Evolutionary conservation across 495 filamentous ascomycete species (phyloP), one percentile per base, ranked within the genome.

Genomic region (Hypoxylon fragiforme): DNA sequence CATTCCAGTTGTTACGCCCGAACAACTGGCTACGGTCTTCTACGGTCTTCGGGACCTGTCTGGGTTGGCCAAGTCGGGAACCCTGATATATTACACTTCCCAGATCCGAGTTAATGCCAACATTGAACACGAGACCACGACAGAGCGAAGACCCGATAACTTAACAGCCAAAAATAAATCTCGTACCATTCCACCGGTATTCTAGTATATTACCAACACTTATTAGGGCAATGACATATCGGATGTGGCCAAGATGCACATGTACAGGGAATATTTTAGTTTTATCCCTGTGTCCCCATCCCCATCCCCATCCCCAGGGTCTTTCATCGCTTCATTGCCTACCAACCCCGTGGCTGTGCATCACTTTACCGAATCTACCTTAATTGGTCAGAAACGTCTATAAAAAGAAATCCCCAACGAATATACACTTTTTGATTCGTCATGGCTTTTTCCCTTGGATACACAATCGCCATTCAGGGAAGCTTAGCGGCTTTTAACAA

Each of bases 361-460:
- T 15, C 31, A 24, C 31, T 13, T n/a, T 54, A 50, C 46, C 48
- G 50, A 24, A 37, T 50, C 52, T 46, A 50, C 45, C 53, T 63
- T 59, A 47, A 64, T 67, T 64, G 56, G 64, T n/a, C 41, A 50
- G 40, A 46, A 22, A 44, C 22, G 13, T 62, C 64, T 67, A 64
- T 58, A 67, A 67, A 62, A 64, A 64, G 64, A 14, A n/a, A 49
- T 50, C 21, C 31, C 39, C 42, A 37, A 40, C 50, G 31, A 47
- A 44, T 50, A 59, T 60, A 66, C 51, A 44, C 57, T 54, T 54
- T 51, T 1, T 57, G 40, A 62, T 64, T 64, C 57, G 62, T 50
- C 62, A 52, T 57, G 37, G 40, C 31, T 48, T 28, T 50, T 41
- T 47, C 44, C 36, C 39, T 46, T 32, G 31, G 36, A 51, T 34